phyloP scores from a whole-genome alignment of 78 protist species.

The Dictyostelium purpureum region DNA sequence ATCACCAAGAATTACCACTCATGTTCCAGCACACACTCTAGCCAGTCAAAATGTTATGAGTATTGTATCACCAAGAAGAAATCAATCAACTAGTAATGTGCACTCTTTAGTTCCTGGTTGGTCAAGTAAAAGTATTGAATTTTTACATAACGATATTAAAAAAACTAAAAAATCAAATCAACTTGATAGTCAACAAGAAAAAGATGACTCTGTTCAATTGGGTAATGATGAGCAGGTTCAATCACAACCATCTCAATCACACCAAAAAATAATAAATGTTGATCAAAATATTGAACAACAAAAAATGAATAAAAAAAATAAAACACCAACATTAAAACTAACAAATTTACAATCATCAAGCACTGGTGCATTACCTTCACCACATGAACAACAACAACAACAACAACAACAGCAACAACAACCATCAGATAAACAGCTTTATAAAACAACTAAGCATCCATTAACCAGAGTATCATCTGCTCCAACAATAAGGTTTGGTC shows the following conservation, averaged over 20 bases:
- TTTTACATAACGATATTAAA: conserved; percentile 22
- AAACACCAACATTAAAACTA: not conserved
- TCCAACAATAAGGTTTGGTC: conserved; percentile 16
- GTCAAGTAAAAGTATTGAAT: conserved; percentile 20
- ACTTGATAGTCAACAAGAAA: conserved; percentile 3
- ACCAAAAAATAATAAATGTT: too few relatives aligned
- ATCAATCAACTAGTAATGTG: conserved; percentile 18
- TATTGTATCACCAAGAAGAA: conserved; percentile 20
- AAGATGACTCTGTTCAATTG: conserved; percentile 40
- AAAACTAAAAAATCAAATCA: conserved; percentile 5
- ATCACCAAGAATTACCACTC: conserved; percentile 6
- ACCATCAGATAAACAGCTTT: not conserved
- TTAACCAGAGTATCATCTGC: conserved; percentile 39
- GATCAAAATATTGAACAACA: too few relatives aligned
- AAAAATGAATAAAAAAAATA: too few relatives aligned
- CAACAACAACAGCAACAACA: not conserved
- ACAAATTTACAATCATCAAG: too few relatives aligned
- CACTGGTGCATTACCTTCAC: too few relatives aligned
- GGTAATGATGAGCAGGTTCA: too few relatives aligned
- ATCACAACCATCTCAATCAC: too few relatives aligned
- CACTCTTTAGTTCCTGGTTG: conserved; percentile 4
- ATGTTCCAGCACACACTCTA: not conserved
- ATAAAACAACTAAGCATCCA: conserved; percentile 49
- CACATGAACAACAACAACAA: not conserved
- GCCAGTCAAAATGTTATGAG: not conserved